A percentile compares a stretch with the other conserved stretches of the same genome.
phyloP scores from a whole-genome alignment of 2,329 filamentous ascomycete genomes.

The Colletotrichum tanaceti region DNA sequence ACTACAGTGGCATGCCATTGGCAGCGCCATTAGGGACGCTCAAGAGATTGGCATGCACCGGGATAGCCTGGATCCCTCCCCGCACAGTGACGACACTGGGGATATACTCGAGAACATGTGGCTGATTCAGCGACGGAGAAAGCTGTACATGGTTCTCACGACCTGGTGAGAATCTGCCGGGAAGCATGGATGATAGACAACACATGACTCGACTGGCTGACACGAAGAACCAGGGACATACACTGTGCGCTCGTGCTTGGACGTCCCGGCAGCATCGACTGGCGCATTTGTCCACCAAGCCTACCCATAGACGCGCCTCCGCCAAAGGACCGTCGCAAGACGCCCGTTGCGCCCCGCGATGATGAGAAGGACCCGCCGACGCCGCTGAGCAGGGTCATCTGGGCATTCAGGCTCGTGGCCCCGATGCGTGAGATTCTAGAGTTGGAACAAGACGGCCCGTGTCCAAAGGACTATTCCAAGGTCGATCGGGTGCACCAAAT shows the following conservation, averaged over 20 bases:
- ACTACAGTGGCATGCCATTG: slow-evolving; percentile 65
- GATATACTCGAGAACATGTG: slow-evolving; percentile 67
- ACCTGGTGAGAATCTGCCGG: slow-evolving; percentile 46
- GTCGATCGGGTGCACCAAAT: slow-evolving; percentile 66
- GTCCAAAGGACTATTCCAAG: slow-evolving; percentile 64
- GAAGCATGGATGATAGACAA: slow-evolving; percentile 24
- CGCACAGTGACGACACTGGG: slow-evolving; percentile 58
- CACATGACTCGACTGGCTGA: slow-evolving; percentile 33
- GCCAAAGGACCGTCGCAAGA: slow-evolving; percentile 60
- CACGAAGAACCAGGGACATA: slow-evolving; percentile 59
- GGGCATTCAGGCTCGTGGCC: slow-evolving; percentile 60
- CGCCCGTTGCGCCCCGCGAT: slow-evolving; percentile 60
- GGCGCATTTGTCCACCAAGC: slow-evolving; percentile 58
- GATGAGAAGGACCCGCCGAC: slow-evolving; percentile 65
- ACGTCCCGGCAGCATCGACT: slow-evolving; percentile 67
- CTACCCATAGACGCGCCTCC: slow-evolving; percentile 65
- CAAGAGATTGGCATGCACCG: slow-evolving; percentile 72
- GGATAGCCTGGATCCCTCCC: slow-evolving; percentile 63
- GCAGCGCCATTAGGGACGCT: slow-evolving; percentile 68
- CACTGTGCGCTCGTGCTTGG: slow-evolving; percentile 66
- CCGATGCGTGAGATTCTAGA: slow-evolving; percentile 65
- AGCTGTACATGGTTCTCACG: slow-evolving; percentile 66
- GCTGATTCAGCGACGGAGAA: slow-evolving; percentile 66
- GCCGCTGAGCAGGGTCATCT: slow-evolving; percentile 64
- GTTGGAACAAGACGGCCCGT: slow-evolving; percentile 67